A percentile compares a stretch with the other conserved stretches of the same genome.
phyloP scores from a whole-genome alignment of 805 yeast species.

The Candida schatavii region DNA sequence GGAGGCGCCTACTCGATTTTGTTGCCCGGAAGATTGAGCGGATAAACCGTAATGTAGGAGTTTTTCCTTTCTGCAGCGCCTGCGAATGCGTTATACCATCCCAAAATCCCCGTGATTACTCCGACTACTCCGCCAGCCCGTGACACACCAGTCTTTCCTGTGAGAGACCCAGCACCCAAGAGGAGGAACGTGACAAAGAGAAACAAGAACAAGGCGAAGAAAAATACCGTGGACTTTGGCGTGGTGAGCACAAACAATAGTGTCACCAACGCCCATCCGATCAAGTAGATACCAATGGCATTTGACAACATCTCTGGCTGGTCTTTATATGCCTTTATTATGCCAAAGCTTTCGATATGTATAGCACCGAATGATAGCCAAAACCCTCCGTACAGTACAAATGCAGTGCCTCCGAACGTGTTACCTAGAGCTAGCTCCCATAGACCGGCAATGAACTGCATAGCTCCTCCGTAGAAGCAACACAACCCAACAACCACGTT shows the following conservation, averaged over 20 bases:
- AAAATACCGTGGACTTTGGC: constrained; percentile 61
- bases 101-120: constrained; percentile 51
- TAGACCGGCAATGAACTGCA: constrained; percentile 61
- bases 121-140: constrained; percentile 67
- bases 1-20: not conserved
- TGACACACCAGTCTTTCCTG: constrained; percentile 36
- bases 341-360: constrained; percentile 57
- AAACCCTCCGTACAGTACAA: constrained; percentile 64
- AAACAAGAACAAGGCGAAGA: constrained; percentile 53
- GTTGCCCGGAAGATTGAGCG: constrained; percentile 45
- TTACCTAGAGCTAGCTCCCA: constrained; percentile 65
- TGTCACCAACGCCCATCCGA: constrained; percentile 67
- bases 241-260: constrained; percentile 52
- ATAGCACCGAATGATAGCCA: constrained; percentile 68
- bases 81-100: constrained; percentile 64
- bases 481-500: constrained; percentile 58
- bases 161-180: constrained; percentile 50
- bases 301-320: constrained; percentile 35
- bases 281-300: constrained; percentile 57
- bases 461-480: constrained; percentile 60
- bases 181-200: constrained; percentile 55
- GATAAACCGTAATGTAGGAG: constrained; percentile 52
- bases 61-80: constrained; percentile 59
- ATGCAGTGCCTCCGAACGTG: constrained; percentile 66
- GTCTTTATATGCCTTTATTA: constrained; percentile 49